phyloP scores from a whole-genome alignment of 257 asterid genomes.

The Verbascum thapsus region DNA sequence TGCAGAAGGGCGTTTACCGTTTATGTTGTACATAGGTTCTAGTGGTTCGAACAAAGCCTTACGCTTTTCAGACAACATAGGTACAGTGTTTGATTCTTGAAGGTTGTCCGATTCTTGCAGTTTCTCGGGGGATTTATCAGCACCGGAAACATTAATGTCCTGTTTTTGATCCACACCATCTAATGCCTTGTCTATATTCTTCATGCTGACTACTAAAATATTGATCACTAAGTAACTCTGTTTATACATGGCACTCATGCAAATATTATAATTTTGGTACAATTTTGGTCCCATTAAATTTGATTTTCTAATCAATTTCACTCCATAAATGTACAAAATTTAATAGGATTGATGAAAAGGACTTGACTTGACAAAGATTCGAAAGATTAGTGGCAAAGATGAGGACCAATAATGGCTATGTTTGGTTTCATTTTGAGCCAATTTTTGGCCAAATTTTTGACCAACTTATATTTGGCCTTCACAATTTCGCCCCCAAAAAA shows the following conservation, averaged over 20 bases:
- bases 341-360: too few species aligned
- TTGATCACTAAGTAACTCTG: conserved; percentile 19
- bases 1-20: conserved; percentile 60
- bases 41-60: conserved; percentile 87
- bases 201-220: conserved; percentile 38
- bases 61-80: conserved; percentile 76
- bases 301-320: too few species aligned
- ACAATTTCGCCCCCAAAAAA: too few species aligned
- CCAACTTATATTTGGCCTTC: too few species aligned
- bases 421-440: too few species aligned
- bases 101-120: conserved; percentile 38
- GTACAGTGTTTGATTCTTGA: conserved; percentile 42
- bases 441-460: too few species aligned
- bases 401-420: too few species aligned
- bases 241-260: too few species aligned
- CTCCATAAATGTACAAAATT: too few species aligned
- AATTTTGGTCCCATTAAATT: neutral
- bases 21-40: conserved; percentile 48
- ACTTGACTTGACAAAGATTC: too few species aligned
- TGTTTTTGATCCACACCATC: conserved; percentile 11
- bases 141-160: neutral
- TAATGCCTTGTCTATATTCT: conserved; percentile 39
- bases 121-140: conserved; percentile 23
- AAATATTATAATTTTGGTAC: neutral
- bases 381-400: too few species aligned